These are phyloP conservation scores for Penicillium sclerotigenum DNA, from an alignment of 2,329 filamentous ascomycete species.

Conservation along the genomic window DNA sequence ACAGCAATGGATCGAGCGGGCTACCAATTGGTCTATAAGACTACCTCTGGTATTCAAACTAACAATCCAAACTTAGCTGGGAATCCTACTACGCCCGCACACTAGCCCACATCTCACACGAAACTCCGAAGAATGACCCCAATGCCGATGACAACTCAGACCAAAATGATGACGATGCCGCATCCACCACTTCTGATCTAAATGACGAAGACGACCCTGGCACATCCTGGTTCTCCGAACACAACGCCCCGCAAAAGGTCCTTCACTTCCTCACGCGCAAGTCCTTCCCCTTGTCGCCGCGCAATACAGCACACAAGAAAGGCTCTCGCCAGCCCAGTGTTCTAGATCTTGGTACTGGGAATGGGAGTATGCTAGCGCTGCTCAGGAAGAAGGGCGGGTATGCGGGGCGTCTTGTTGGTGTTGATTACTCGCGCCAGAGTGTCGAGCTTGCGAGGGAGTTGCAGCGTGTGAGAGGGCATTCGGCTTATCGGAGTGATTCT, in stretches of 20 bases:
- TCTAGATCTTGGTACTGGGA: slow-evolving; percentile 89
- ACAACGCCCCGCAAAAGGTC: slow-evolving; percentile 78
- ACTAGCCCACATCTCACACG: slow-evolving; percentile 36
- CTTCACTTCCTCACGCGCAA: slow-evolving; percentile 62
- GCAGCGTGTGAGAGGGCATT: slow-evolving; percentile 38
- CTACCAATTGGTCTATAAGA: not conserved
- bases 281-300: slow-evolving; percentile 45
- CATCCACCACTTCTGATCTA: slow-evolving; percentile 48
- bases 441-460: slow-evolving; percentile 71
- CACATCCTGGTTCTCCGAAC: slow-evolving; percentile 95
- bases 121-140: slow-evolving; percentile 1
- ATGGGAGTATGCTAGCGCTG: slow-evolving; percentile 86
- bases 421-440: slow-evolving; percentile 79
- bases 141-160: slow-evolving; percentile 51
- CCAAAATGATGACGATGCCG: slow-evolving; percentile 11
- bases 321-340: slow-evolving; percentile 45
- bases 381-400: slow-evolving; percentile 65
- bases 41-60: not conserved
- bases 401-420: slow-evolving; percentile 69
- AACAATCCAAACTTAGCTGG: slow-evolving; percentile 56
- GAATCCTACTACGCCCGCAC: slow-evolving; percentile 50
- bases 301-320: slow-evolving; percentile 27
- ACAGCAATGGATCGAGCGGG: not conserved
- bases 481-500: slow-evolving; percentile 33
- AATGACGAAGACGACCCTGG: slow-evolving; percentile 73